These are phyloP conservation scores for Coleophoma cylindrospora DNA, from an alignment of 2,329 filamentous ascomycete species.

Conservation along the genomic window DNA sequence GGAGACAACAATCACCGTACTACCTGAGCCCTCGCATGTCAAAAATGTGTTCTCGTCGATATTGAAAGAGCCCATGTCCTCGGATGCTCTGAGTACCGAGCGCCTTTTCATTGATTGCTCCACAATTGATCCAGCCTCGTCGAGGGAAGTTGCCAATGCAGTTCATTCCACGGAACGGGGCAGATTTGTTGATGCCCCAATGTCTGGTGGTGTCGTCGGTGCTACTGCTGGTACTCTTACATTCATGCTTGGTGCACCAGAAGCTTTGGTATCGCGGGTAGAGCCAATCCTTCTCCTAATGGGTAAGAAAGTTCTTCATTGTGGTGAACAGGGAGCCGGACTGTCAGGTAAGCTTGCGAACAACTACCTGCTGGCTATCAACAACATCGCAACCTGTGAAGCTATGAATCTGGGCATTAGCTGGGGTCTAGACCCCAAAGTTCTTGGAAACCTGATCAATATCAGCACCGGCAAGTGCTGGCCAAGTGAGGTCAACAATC, in stretches of 20 bases:
- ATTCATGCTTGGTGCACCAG: slow-evolving; percentile 84
- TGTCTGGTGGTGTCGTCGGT: slow-evolving; percentile 94
- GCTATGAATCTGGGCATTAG: slow-evolving; percentile 53
- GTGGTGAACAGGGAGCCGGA: slow-evolving; percentile 79
- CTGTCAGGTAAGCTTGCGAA: slow-evolving; percentile 93
- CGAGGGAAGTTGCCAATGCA: slow-evolving; percentile 67
- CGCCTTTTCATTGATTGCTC: slow-evolving; percentile 93
- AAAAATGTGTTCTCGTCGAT: slow-evolving; percentile 77
- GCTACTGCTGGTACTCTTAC: slow-evolving; percentile 83
- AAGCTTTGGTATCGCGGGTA: slow-evolving; percentile 55
- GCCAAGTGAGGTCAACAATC: slow-evolving; percentile 95
- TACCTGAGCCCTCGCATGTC: slow-evolving; percentile 87
- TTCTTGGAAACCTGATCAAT: slow-evolving; percentile 83
- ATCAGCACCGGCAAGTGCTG: slow-evolving; percentile 92
- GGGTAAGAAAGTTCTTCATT: slow-evolving; percentile 82
- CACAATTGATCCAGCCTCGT: slow-evolving; percentile 89
- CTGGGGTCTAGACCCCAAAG: slow-evolving; percentile 49
- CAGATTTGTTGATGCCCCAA: slow-evolving; percentile 87
- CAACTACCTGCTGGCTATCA: slow-evolving; percentile 92
- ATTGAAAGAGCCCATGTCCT: slow-evolving; percentile 52
- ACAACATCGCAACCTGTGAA: slow-evolving; percentile 66
- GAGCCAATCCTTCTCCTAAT: slow-evolving; percentile 71
- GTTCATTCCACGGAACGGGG: slow-evolving; percentile 65
- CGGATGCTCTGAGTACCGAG: slow-evolving; percentile 40
- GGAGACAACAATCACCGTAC: slow-evolving; percentile 82